Conservation (phyloP, 345 rosid genomes). For the Brassica juncea region DNA sequence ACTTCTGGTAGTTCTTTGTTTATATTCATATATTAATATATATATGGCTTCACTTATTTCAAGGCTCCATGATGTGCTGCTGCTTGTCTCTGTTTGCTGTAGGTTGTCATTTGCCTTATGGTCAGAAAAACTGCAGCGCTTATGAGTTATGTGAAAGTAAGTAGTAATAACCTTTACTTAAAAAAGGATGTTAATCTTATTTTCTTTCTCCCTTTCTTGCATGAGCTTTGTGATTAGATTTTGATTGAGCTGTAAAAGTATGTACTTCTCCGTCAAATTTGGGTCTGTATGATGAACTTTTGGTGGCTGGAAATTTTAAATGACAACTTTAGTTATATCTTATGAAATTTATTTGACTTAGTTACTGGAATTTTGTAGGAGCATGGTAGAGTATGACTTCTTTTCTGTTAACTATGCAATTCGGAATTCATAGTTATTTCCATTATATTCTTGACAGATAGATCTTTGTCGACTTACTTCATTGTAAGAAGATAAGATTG, state of each 20-base stretch:
- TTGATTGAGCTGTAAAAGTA: neutral
- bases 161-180: conserved; percentile 14
- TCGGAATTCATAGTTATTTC: neutral
- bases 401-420: no score
- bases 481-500: neutral
- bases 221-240: neutral
- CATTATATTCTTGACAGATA: neutral
- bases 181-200: conserved; percentile 2
- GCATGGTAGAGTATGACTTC: no score
- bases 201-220: neutral
- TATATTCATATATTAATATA: neutral
- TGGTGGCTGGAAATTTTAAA: neutral
- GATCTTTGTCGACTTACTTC: neutral
- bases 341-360: no score
- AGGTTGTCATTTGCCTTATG: conserved; percentile 98
- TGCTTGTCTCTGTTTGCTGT: conserved; percentile 35
- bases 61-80: conserved; percentile 8
- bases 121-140: conserved; percentile 90
- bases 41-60: conserved; percentile 4
- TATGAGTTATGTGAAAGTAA: conserved; percentile 89
- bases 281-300: neutral
- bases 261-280: neutral
- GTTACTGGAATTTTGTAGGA: no score
- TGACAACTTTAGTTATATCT: neutral
- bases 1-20: neutral